These are phyloP conservation scores for Ceraceosorus guamensis DNA, from an alignment of 1,284 basidiomycete species.

Conservation along the genomic window DNA sequence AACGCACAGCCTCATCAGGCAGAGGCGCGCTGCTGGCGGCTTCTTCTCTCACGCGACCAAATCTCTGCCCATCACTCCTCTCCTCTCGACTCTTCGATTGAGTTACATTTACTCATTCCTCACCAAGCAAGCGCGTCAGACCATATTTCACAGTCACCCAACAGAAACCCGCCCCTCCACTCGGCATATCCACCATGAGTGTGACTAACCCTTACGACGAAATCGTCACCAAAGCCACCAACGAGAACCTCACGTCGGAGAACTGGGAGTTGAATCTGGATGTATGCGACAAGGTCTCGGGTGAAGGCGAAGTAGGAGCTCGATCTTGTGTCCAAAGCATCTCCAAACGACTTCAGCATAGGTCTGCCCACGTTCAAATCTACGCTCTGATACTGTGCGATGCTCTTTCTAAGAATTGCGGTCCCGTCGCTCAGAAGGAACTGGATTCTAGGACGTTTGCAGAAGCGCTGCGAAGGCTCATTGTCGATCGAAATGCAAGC, in stretches of 20 bases:
- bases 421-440: conserved; percentile 72
- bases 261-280: conserved; percentile 93
- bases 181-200: conserved; percentile 11
- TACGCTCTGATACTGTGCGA: conserved; percentile 63
- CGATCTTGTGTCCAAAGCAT: conserved; percentile 76
- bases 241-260: conserved; percentile 85
- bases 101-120: no score
- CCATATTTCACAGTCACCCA: no score
- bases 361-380: conserved; percentile 92
- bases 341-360: conserved; percentile 82
- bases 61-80: no score
- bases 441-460: conserved; percentile 85
- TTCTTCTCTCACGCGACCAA: no score
- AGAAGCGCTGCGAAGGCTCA: conserved; percentile 71
- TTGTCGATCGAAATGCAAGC: conserved; percentile 85
- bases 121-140: no score
- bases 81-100: no score
- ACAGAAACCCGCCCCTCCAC: no score
- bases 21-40: no score
- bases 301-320: conserved; percentile 63
- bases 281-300: conserved; percentile 90
- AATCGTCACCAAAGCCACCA: conserved; percentile 84
- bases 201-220: conserved; percentile 80
- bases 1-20: no score
- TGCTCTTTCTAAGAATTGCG: conserved; percentile 72